These are phyloP conservation scores for Cutaneotrichosporon mucoides DNA, from an alignment of 1,284 basidiomycete genomes.

Conservation along the genomic window DNA sequence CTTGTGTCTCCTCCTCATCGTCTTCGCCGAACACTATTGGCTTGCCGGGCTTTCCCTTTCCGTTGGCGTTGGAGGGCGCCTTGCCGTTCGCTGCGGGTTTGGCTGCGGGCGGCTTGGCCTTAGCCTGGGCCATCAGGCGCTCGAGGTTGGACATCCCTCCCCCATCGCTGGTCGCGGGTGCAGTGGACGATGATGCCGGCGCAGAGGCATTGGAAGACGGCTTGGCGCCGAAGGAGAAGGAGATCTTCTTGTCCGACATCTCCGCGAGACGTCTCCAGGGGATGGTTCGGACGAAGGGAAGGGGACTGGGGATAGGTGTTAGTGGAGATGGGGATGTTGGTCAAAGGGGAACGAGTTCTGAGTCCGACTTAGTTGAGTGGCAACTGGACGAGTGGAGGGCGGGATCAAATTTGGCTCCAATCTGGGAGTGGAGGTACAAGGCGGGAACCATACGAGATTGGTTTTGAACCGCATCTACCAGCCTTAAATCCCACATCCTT, in stretches of 20 bases:
- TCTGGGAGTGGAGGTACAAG: too few species aligned
- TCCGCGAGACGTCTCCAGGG: neutral
- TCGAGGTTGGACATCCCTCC: slow-evolving; percentile 34
- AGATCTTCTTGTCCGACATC: slow-evolving; percentile 36
- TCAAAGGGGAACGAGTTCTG: too few species aligned
- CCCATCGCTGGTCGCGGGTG: neutral
- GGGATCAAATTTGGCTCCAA: too few species aligned
- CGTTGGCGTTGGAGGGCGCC: neutral
- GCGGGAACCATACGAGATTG: neutral
- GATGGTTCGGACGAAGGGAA: neutral
- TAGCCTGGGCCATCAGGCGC: slow-evolving; percentile 38
- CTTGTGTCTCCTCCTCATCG: slow-evolving; percentile 23
- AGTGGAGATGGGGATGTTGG: too few species aligned
- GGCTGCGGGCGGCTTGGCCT: slow-evolving; percentile 6
- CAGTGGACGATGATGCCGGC: neutral
- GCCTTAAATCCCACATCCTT: too few species aligned
- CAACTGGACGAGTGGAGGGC: too few species aligned
- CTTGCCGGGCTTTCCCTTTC: neutral
- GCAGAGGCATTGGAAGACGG: neutral
- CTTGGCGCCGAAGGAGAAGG: slow-evolving; percentile 39
- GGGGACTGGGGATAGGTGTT: too few species aligned
- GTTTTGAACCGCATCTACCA: too few species aligned
- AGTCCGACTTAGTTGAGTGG: too few species aligned
- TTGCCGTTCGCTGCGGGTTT: slow-evolving; percentile 6
- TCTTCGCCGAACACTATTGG: slow-evolving; percentile 29